Conservation (phyloP, 176 grass and related monocot species). For the Musa beccarii region DNA sequence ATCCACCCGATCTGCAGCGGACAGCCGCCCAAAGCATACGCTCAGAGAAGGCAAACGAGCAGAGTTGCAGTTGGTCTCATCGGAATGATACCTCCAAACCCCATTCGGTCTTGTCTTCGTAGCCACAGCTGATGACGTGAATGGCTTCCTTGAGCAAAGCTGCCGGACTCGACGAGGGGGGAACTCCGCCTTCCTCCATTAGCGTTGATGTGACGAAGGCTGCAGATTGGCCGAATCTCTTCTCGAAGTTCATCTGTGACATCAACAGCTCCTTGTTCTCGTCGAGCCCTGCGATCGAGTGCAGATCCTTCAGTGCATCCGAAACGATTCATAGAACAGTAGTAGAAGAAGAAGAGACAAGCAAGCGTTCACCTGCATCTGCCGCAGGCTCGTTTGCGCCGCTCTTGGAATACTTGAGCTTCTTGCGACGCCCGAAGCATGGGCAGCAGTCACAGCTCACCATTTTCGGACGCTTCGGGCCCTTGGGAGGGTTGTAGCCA, state of each 20-base stretch:
- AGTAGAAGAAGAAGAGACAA: background rate
- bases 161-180: constrained; percentile 81
- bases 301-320: background rate
- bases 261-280: constrained; percentile 86
- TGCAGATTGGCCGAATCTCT: constrained; percentile 88
- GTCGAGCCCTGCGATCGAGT: constrained; percentile 36
- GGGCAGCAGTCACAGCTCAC: constrained; percentile 95
- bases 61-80: too few relatives aligned
- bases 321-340: background rate
- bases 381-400: constrained; percentile 39
- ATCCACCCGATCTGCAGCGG: constrained; percentile 79
- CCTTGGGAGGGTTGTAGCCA: constrained; percentile 94
- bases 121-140: constrained; percentile 98
- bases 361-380: constrained; percentile 36
- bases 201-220: constrained; percentile 96
- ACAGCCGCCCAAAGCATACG: too few relatives aligned
- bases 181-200: constrained; percentile 97
- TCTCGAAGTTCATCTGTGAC: constrained; percentile 99
- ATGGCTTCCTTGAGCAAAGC: constrained; percentile 99
- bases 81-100: constrained; percentile 55
- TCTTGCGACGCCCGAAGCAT: constrained; percentile 82
- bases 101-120: constrained; percentile 97
- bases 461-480: constrained; percentile 89
- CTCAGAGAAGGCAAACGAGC: too few relatives aligned
- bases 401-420: constrained; percentile 54